Conservation (phyloP, 2,329 filamentous ascomycete species). For the Alternaria consortialis region DNA sequence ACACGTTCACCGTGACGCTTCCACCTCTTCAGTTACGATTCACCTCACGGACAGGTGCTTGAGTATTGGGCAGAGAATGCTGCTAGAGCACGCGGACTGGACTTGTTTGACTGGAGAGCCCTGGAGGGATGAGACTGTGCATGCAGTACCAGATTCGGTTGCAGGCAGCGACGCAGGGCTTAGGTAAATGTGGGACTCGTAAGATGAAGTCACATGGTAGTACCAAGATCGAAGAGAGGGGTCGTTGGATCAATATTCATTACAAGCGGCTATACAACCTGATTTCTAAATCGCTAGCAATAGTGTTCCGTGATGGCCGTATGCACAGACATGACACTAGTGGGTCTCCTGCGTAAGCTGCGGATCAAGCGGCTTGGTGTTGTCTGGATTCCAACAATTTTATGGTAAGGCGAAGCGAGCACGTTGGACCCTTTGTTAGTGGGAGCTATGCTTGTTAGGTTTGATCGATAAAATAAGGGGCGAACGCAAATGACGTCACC, state of each 20-base stretch:
- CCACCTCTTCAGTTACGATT: slow-evolving; percentile 41
- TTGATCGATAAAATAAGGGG: background rate
- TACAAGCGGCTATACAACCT: background rate
- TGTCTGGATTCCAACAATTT: background rate
- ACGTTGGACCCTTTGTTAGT: background rate
- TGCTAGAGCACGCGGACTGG: background rate
- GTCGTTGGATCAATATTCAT: background rate
- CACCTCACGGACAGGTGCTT: slow-evolving; percentile 15
- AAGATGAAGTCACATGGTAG: background rate
- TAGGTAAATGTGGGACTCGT: background rate
- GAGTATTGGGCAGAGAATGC: background rate
- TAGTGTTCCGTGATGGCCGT: background rate
- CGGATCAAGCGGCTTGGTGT: background rate
- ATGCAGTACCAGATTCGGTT: background rate
- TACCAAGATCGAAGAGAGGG: background rate
- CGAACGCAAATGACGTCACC: background rate
- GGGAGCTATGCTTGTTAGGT: background rate
- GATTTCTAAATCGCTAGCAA: background rate
- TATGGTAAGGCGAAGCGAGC: background rate
- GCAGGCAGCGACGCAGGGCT: background rate
- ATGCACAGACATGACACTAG: background rate
- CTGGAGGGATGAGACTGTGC: background rate
- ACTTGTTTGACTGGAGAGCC: background rate
- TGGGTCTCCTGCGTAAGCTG: background rate
- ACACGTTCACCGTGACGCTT: slow-evolving; percentile 36